These are phyloP conservation scores for Alternaria hordeiaustralica DNA, from an alignment of 2,329 filamentous ascomycete genomes.

Conservation along the genomic window DNA sequence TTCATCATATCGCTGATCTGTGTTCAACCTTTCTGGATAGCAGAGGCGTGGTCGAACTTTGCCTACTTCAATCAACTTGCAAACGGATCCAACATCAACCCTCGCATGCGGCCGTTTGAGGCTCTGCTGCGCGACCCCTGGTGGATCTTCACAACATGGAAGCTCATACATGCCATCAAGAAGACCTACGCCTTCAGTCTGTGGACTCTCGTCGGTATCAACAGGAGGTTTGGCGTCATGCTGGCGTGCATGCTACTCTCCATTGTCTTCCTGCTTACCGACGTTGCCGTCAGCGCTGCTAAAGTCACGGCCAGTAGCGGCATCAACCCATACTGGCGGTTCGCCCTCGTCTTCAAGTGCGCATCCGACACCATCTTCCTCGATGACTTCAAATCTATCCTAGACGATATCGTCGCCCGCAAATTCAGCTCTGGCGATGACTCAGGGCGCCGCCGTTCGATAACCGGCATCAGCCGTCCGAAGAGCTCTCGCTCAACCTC, in stretches of 20 bases:
- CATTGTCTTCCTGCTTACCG: conserved; percentile 41
- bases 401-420: conserved; percentile 40
- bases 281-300: conserved; percentile 39
- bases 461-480: conserved; percentile 7
- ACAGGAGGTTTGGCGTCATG: conserved; percentile 43
- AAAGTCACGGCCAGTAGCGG: conserved; percentile 33
- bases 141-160: conserved; percentile 49
- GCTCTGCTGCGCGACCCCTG: conserved; percentile 43
- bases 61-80: conserved; percentile 42
- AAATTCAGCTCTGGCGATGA: conserved; percentile 31
- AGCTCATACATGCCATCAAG: conserved; percentile 39
- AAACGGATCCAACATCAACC: conserved; percentile 34
- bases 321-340: conserved; percentile 47
- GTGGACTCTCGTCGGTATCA: conserved; percentile 34
- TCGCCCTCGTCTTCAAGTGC: conserved; percentile 46
- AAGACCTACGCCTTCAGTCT: conserved; percentile 43
- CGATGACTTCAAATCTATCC: conserved; percentile 46
- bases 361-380: conserved; percentile 46
- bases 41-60: conserved; percentile 46
- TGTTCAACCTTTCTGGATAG: conserved; percentile 46
- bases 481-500: conserved; percentile 22
- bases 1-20: conserved; percentile 42
- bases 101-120: conserved; percentile 41
- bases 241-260: conserved; percentile 42
- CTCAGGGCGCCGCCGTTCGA: conserved; percentile 20